Conservation (phyloP, 2,329 filamentous ascomycete species). For the Botrytis squamosa region DNA sequence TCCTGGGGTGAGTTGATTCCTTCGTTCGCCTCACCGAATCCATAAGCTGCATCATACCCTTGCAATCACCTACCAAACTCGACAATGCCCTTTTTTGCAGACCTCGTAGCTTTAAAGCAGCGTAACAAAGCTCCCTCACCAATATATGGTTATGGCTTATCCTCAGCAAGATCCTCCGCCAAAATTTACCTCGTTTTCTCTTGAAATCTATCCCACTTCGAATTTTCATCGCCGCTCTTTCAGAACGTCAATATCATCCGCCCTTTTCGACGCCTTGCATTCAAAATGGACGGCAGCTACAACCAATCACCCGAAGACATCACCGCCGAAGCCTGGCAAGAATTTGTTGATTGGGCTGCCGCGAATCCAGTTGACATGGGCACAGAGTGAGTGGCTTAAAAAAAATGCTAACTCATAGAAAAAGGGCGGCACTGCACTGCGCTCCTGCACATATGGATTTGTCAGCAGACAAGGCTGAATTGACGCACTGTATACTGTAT, state of each 20-base stretch:
- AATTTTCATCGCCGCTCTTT: slow-evolving; percentile 1
- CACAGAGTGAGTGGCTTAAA: slow-evolving; percentile 13
- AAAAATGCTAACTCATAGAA: slow-evolving; percentile 20
- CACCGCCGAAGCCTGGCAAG: neutral
- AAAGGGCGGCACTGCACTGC: too few relatives aligned
- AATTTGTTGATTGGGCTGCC: neutral
- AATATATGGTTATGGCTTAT: neutral
- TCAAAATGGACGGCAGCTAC: slow-evolving; percentile 5
- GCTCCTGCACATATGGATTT: too few relatives aligned
- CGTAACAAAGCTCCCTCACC: neutral
- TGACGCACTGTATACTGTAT: neutral
- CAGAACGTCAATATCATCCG: neutral
- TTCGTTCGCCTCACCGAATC: neutral
- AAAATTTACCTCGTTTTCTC: neutral
- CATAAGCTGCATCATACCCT: neutral
- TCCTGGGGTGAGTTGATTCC: neutral
- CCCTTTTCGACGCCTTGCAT: neutral
- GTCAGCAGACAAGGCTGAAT: neutral
- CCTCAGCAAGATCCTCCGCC: neutral
- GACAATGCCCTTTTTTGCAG: slow-evolving; percentile 6
- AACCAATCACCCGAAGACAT: neutral
- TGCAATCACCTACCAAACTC: neutral
- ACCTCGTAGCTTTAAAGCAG: neutral
- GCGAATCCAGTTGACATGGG: neutral
- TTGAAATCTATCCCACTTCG: neutral